Evolutionary conservation across 2,329 filamentous ascomycete genomes (phyloP), one percentile per base, ranked within the genome.

Genomic region (Leptographium lundbergii): DNA sequence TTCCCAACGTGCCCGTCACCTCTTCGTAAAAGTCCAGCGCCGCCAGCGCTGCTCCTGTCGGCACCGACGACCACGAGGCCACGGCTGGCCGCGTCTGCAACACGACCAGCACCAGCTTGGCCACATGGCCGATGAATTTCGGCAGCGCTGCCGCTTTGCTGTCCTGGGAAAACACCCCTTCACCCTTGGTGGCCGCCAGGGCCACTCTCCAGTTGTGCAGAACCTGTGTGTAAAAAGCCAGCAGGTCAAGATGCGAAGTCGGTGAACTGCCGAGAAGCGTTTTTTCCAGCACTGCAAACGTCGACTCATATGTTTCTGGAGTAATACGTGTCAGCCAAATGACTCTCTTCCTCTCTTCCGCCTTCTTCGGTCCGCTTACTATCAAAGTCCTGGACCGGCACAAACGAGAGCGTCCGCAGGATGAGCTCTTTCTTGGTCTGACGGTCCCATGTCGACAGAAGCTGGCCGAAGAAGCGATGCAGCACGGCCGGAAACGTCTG

Each of bases 11-110:
- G 24, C 75, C 72, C 5, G 82, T 78, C 6, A 82, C 76, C 57
- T 80, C 74, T 62, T 86, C 81, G 69, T 87, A 89, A 71, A 92
- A 91, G 67, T 85, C 82, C 39, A 88, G 77, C 19, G 91, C 75
- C 24, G 78, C 73, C 7, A 83, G 81, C 45, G 79, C 71, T 2
- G 63, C 59, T 10, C 42, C 36, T n/a, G 60, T 62, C 24, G 61
- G 59, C 6, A 58, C 57, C n/a, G 29, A 22, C 6, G 39, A 2
- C 14, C 27, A 29, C 1, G 78, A 76, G 2, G 73, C 65, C 5
- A 74, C 63, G 6, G 68, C 68, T 10, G 73, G 68, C 2, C 72
- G 72, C 57, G 76, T 76, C 70, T 88, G 85, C 7, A 84, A 69
- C 10, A 87, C 70, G 0, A 82, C 80, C 3, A 87, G 74, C 50